Evolutionary conservation across 306 rosid species (phyloP).

Genomic region (Pyrus bretschneideri): DNA sequence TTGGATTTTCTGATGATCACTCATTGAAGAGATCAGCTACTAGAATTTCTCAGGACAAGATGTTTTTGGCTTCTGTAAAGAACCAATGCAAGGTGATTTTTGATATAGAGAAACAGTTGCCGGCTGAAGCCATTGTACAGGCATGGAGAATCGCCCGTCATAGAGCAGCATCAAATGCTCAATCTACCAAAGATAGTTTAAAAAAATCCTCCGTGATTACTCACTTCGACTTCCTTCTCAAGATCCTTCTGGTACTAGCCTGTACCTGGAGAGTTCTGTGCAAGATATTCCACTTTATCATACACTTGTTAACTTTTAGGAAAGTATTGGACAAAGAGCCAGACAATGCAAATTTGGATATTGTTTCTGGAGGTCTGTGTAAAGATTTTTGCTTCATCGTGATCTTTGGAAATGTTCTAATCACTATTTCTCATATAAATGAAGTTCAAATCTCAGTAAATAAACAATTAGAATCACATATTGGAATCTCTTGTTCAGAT

Average conservation of each 20-base stretch:
- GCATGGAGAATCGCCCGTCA: constrained; percentile 76
- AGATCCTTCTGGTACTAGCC: constrained; percentile 27
- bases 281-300: constrained; percentile 26
- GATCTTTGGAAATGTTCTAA: constrained; percentile 52
- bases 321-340: constrained; percentile 30
- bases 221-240: constrained; percentile 25
- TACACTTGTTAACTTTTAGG: constrained; percentile 15
- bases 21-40: constrained; percentile 39
- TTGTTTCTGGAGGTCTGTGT: constrained; percentile 26
- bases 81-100: constrained; percentile 54
- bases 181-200: constrained; percentile 18
- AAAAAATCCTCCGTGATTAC: constrained; percentile 11
- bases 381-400: constrained; percentile 40
- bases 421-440: constrained; percentile 36
- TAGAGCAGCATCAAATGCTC: constrained; percentile 51
- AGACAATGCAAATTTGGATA: constrained; percentile 30
- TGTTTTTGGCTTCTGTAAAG: constrained; percentile 37
- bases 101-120: constrained; percentile 63
- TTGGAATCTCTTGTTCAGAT: constrained; percentile 40
- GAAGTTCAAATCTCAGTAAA: constrained; percentile 41
- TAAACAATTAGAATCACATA: constrained; percentile 47
- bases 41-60: constrained; percentile 38
- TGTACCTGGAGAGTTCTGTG: constrained; percentile 41
- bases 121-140: constrained; percentile 67
- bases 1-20: constrained; percentile 51